Percentiles rank a stretch among this genome's conserved stretches.
phyloP scores from a whole-genome alignment of 1,284 basidiomycete genomes.

The Pascua sp. region DNA sequence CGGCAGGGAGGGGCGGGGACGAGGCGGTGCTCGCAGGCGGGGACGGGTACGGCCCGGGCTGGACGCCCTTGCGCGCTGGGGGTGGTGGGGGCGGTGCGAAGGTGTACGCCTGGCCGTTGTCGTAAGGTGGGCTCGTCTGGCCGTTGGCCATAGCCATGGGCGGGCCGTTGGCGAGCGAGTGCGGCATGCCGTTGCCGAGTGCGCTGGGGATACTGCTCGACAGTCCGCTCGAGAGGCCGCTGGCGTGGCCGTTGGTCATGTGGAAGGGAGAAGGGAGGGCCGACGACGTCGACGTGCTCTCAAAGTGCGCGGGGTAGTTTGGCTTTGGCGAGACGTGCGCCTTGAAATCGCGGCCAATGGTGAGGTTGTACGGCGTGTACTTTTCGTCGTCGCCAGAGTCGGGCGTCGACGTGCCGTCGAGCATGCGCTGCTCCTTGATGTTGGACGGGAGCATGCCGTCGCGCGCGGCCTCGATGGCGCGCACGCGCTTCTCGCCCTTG shows the following conservation, averaged over 20 bases:
- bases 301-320: conserved; percentile 22
- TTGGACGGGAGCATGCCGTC: conserved; percentile 53
- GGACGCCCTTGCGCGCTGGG: conserved; percentile 14
- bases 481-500: conserved; percentile 80
- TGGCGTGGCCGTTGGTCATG: not conserved
- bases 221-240: too few species aligned
- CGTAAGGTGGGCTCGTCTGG: too few species aligned
- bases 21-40: conserved; percentile 38
- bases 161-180: too few species aligned
- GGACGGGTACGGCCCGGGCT: conserved; percentile 31
- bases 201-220: too few species aligned
- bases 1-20: conserved; percentile 26
- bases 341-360: not conserved
- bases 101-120: not conserved
- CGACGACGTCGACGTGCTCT: not conserved
- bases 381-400: not conserved
- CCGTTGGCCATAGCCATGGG: too few species aligned
- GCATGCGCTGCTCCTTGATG: conserved; percentile 33
- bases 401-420: conserved; percentile 22
- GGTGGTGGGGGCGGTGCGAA: conserved; percentile 10
- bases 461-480: conserved; percentile 64
- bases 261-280: too few species aligned
- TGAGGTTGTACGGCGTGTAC: too few species aligned
- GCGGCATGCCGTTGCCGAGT: too few species aligned
- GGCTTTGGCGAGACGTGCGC: conserved; percentile 37